Conservation (phyloP, 2,329 filamentous ascomycete species). For the Fusarium lateritium region DNA sequence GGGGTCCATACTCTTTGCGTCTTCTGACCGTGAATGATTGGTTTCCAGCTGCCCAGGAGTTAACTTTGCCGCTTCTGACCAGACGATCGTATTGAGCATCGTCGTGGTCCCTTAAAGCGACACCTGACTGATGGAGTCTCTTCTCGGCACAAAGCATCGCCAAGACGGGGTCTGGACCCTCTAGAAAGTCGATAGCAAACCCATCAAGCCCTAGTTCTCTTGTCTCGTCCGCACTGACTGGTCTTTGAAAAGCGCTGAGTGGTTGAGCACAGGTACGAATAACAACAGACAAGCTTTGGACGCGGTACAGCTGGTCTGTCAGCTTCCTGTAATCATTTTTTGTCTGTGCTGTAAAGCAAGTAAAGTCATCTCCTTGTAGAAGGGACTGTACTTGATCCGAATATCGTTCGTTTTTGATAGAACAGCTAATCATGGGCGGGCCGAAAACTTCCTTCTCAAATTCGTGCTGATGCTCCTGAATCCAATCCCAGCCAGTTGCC, state of each 20-base stretch:
- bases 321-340: slow-evolving; percentile 81
- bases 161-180: slow-evolving; percentile 86
- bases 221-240: slow-evolving; percentile 70
- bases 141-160: slow-evolving; percentile 88
- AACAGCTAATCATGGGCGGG: slow-evolving; percentile 85
- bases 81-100: slow-evolving; percentile 79
- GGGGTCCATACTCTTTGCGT: slow-evolving; percentile 84
- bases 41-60: slow-evolving; percentile 78
- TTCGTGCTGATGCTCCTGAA: slow-evolving; percentile 76
- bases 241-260: slow-evolving; percentile 68
- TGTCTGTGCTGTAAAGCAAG: slow-evolving; percentile 84
- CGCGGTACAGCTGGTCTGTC: slow-evolving; percentile 73
- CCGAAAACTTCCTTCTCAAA: slow-evolving; percentile 86
- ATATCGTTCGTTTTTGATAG: slow-evolving; percentile 80
- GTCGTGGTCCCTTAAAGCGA: slow-evolving; percentile 73
- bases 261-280: slow-evolving; percentile 74
- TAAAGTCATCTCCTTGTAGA: slow-evolving; percentile 66
- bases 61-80: slow-evolving; percentile 69
- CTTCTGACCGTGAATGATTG: slow-evolving; percentile 76
- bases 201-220: slow-evolving; percentile 77
- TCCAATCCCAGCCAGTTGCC: slow-evolving; percentile 83
- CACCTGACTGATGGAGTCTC: slow-evolving; percentile 76
- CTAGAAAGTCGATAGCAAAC: slow-evolving; percentile 83
- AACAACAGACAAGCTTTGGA: slow-evolving; percentile 78
- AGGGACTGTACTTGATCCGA: slow-evolving; percentile 69